phyloP scores from a whole-genome alignment of 257 asterid species.

The Solanum bulbocastanum region DNA sequence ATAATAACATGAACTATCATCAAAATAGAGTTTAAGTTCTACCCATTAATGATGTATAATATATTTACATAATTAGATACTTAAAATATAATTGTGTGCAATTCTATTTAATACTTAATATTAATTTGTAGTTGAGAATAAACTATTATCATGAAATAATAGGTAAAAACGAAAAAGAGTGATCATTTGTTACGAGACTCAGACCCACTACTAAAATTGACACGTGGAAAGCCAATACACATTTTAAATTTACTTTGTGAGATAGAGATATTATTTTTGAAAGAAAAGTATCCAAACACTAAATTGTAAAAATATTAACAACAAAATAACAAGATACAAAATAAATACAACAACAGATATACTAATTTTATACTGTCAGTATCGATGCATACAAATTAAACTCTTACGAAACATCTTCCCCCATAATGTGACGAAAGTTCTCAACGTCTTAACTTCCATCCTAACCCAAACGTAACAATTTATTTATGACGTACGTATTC shows the following conservation, averaged over 20 bases:
- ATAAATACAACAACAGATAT: background rate
- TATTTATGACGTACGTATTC: background rate
- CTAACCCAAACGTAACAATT: background rate
- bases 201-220: background rate
- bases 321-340: background rate
- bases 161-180: background rate
- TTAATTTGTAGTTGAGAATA: background rate
- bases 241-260: background rate
- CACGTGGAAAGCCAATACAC: background rate
- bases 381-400: background rate
- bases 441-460: background rate
- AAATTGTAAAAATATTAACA: background rate
- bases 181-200: background rate
- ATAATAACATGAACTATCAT: background rate
- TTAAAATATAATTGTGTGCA: background rate
- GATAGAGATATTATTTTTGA: background rate
- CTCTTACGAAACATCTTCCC: background rate
- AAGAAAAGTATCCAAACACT: background rate
- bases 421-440: background rate
- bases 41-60: fast-evolving
- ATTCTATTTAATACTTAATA: background rate
- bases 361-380: background rate
- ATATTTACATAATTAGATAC: background rate
- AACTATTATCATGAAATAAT: background rate
- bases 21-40: background rate